These are phyloP conservation scores for Trichopus zeylanicus DNA, from an alignment of 116 monocot species.

Conservation along the genomic window DNA sequence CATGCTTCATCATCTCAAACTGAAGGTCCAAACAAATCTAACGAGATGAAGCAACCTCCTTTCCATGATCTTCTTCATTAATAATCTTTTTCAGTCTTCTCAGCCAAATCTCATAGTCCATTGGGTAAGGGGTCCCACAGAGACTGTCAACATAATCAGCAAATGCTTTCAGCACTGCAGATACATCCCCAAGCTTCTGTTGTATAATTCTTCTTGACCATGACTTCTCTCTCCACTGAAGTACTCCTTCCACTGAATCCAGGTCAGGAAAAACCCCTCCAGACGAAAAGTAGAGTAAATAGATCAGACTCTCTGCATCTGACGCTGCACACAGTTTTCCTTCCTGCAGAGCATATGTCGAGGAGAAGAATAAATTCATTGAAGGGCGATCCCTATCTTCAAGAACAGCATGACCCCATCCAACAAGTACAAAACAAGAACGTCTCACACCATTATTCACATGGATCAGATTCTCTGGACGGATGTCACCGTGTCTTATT, in stretches of 20 bases:
- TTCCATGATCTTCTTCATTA: conserved; percentile 80
- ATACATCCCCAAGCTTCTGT: conserved; percentile 85
- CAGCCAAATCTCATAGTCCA: conserved; percentile 94
- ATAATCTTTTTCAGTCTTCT: conserved; percentile 69
- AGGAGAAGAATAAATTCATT: conserved; percentile 83
- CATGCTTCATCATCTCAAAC: too few species aligned
- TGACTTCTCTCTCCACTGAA: conserved; percentile 80
- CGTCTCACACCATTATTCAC: conserved; percentile 26
- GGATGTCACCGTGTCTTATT: conserved; percentile 80
- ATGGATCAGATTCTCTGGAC: conserved; percentile 72
- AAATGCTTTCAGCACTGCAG: conserved; percentile 92
- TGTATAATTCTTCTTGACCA: conserved; percentile 87
- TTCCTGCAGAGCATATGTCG: conserved; percentile 80
- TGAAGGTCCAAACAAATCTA: conserved; percentile 26
- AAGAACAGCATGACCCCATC: conserved; percentile 92
- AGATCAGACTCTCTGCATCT: conserved; percentile 88
- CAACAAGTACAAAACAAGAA: conserved; percentile 64
- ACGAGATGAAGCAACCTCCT: conserved; percentile 51
- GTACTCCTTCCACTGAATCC: conserved; percentile 82
- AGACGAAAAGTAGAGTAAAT: conserved; percentile 72
- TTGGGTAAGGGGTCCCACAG: conserved; percentile 85
- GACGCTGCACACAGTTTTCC: conserved; percentile 82
- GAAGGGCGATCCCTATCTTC: conserved; percentile 83
- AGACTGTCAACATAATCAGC: conserved; percentile 97
- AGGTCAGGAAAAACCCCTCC: conserved; percentile 69